Evolutionary conservation across 306 rosid species (phyloP).

Genomic region (Bauhinia variegata): DNA sequence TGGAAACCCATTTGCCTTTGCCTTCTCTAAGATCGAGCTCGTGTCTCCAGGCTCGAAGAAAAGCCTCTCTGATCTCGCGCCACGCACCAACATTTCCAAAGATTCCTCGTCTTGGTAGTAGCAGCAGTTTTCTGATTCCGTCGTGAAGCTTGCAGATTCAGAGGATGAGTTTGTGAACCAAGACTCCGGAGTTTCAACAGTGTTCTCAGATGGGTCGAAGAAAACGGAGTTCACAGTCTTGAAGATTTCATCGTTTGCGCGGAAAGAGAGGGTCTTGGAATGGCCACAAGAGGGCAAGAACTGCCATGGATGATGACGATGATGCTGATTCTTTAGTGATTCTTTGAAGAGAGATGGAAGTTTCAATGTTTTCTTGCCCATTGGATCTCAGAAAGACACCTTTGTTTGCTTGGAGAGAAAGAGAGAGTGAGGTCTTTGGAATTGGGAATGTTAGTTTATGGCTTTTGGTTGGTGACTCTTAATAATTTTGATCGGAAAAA

Average conservation of each 20-base stretch:
- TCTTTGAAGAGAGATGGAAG: conserved; percentile 55
- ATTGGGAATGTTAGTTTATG: conserved; percentile 22
- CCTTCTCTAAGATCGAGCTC: conserved; percentile 58
- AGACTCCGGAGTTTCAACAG: conserved; percentile 61
- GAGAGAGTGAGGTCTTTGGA: conserved; percentile 14
- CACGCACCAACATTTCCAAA: conserved; percentile 62
- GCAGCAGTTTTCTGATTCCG: conserved; percentile 55
- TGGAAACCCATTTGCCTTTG: conserved; percentile 41
- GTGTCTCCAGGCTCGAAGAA: conserved; percentile 71
- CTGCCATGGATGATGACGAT: conserved; percentile 50
- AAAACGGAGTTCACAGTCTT: conserved; percentile 69
- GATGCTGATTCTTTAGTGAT: conserved; percentile 16
- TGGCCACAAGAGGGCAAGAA: conserved; percentile 54
- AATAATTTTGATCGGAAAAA: conserved; percentile 48
- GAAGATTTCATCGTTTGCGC: conserved; percentile 52
- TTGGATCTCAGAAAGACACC: conserved; percentile 21
- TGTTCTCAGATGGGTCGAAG: conserved; percentile 43
- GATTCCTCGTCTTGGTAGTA: conserved; percentile 40
- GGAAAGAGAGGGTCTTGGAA: conserved; percentile 67
- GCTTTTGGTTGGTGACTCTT: conserved; percentile 35
- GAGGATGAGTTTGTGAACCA: conserved; percentile 70
- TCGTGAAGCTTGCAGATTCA: conserved; percentile 63
- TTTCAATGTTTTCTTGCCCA: conserved; percentile 60
- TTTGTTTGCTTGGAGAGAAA: not conserved
- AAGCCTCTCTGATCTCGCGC: conserved; percentile 69